These are phyloP conservation scores for Fusarium sp. DNA, from an alignment of 2,329 filamentous ascomycete species.

Conservation along the genomic window DNA sequence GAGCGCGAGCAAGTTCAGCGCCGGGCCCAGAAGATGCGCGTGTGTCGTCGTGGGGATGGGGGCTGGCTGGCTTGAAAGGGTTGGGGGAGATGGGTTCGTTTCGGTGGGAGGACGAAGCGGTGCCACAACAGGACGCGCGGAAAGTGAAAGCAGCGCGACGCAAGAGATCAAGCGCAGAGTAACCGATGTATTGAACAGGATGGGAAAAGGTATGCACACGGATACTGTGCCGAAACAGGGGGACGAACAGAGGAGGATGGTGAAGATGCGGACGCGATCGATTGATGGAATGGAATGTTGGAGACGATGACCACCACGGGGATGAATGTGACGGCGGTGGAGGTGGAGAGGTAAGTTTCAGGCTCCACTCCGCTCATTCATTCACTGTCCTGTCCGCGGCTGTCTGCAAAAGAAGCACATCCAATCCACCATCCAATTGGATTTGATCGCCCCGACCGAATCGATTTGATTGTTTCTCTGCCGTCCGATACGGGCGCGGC, in stretches of 20 bases:
- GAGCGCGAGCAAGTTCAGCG: constrained; percentile 11
- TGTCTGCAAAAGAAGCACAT: not conserved
- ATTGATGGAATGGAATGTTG: constrained; percentile 11
- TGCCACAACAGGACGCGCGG: constrained; percentile 31
- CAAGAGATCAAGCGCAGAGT: constrained; percentile 7
- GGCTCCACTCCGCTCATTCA: constrained; percentile 8
- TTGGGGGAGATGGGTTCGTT: constrained; percentile 8
- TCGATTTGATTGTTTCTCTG: not conserved
- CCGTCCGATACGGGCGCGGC: not conserved
- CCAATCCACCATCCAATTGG: constrained; percentile 1
- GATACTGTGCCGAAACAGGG: not conserved
- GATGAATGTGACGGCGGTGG: constrained; percentile 3
- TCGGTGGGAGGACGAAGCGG: constrained; percentile 9
- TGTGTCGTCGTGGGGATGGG: constrained; percentile 1
- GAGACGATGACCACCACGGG: constrained; percentile 12
- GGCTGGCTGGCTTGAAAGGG: not conserved
- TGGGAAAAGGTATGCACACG: not conserved
- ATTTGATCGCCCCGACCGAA: not conserved
- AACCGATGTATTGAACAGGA: not conserved
- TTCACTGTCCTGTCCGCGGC: not conserved
- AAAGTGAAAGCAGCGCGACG: constrained; percentile 5
- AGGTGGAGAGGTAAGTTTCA: constrained; percentile 23
- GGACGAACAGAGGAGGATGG: not conserved
- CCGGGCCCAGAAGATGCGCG: not conserved
- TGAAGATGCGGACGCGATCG: not conserved